Evolutionary conservation across 2,329 filamentous ascomycete genomes (phyloP).

Genomic region (Aquanectria penicillioides): DNA sequence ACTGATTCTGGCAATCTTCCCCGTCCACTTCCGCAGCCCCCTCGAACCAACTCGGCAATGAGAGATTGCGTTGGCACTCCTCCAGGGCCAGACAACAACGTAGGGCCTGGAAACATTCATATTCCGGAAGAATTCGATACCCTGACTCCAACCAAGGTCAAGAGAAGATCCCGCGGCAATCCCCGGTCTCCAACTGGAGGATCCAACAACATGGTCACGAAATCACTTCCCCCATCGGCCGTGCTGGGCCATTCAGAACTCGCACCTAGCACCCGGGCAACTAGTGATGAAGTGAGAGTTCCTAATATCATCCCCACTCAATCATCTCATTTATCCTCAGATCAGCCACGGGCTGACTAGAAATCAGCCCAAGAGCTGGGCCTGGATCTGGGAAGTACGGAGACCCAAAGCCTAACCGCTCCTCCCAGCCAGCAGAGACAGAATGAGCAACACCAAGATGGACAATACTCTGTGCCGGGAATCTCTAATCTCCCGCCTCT

Average conservation of each 20-base stretch:
- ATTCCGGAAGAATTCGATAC: constrained; percentile 17
- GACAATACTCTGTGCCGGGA: neutral
- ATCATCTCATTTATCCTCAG: constrained; percentile 14
- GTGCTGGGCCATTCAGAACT: constrained; percentile 31
- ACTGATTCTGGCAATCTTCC: neutral
- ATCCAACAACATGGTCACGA: constrained; percentile 23
- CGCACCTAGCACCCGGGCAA: constrained; percentile 9
- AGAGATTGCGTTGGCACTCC: neutral
- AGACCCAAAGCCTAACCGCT: neutral
- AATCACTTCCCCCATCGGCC: constrained; percentile 36
- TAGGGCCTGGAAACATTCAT: neutral
- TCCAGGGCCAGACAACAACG: constrained; percentile 2
- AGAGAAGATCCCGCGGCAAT: constrained; percentile 20
- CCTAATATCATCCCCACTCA: neutral
- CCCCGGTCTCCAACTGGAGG: constrained; percentile 22
- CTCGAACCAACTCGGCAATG: neutral
- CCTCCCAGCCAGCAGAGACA: neutral
- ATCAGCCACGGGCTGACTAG: constrained; percentile 34
- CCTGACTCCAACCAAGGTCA: constrained; percentile 35
- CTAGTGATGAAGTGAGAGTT: neutral
- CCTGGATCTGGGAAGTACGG: neutral
- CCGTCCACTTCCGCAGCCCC: neutral
- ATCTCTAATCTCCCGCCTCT: neutral
- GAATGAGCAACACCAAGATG: neutral
- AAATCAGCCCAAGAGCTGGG: constrained; percentile 26